Percentiles rank a stretch among this genome's conserved stretches.
Conservation (phyloP, 495 filamentous ascomycete genomes). For the Daldinia vernicosa region DNA sequence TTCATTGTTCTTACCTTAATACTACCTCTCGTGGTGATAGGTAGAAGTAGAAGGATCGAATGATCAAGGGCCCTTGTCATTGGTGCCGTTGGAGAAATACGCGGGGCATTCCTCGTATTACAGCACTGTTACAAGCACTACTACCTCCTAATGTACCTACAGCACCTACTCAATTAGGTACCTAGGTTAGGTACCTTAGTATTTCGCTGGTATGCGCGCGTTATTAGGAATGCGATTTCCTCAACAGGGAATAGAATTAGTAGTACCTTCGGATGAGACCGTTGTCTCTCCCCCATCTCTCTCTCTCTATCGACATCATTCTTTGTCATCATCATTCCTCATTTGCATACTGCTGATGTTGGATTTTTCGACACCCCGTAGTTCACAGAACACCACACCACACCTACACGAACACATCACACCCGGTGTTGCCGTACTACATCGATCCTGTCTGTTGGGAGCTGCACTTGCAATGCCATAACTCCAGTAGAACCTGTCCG, state of each 20-base stretch:
- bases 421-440: slow-evolving; percentile 14
- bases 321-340: slow-evolving; percentile 35
- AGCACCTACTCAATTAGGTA: neutral
- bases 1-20: slow-evolving; percentile 7
- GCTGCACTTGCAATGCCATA: slow-evolving; percentile 31
- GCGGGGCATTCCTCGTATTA: slow-evolving; percentile 38
- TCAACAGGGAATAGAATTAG: slow-evolving; percentile 9
- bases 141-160: neutral
- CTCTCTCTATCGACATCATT: slow-evolving; percentile 21
- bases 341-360: slow-evolving; percentile 1
- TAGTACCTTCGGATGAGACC: slow-evolving; percentile 9
- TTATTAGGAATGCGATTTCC: slow-evolving; percentile 36
- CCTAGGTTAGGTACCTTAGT: neutral
- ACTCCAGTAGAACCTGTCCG: slow-evolving; percentile 12
- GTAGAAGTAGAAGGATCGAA: neutral
- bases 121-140: slow-evolving; percentile 15
- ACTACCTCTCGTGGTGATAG: neutral
- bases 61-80: slow-evolving; percentile 12
- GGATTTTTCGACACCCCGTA: neutral
- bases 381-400: neutral
- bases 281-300: neutral
- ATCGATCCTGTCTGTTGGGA: slow-evolving; percentile 9
- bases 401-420: slow-evolving; percentile 8
- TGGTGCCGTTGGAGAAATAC: slow-evolving; percentile 17
- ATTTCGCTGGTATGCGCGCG: neutral